Percentiles rank a stretch among this genome's conserved stretches.
phyloP scores from a whole-genome alignment of 2,329 filamentous ascomycete species.

The Diplodia mutila region DNA sequence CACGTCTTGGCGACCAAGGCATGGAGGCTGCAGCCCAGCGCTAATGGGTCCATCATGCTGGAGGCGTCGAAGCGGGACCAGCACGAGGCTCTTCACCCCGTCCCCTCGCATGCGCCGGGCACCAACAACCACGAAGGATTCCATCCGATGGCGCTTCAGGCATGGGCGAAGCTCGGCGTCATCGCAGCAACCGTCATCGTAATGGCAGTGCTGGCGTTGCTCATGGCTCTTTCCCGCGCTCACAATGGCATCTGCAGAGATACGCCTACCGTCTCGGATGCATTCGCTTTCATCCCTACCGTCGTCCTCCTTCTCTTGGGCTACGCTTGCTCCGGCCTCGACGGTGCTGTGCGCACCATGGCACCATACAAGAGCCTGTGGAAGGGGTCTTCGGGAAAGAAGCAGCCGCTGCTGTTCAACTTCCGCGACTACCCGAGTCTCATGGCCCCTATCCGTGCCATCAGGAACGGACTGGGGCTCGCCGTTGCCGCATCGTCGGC shows the following conservation, averaged over 20 bases:
- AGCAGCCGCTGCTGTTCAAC: constrained; percentile 18
- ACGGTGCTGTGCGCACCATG: constrained; percentile 7
- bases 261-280: not conserved
- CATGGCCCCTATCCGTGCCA: not conserved
- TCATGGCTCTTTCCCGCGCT: not conserved
- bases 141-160: not conserved
- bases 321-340: constrained; percentile 6
- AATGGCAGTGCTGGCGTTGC: constrained; percentile 7
- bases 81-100: not conserved
- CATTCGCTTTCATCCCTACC: constrained; percentile 12
- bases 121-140: constrained; percentile 5
- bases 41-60: constrained; percentile 6
- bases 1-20: not conserved
- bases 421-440: constrained; percentile 8
- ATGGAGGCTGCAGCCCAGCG: constrained; percentile 2
- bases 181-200: not conserved
- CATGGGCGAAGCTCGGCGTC: constrained; percentile 15
- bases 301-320: constrained; percentile 14
- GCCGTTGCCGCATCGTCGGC: constrained; percentile 7
- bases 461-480: not conserved
- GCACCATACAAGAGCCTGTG: constrained; percentile 18
- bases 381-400: not conserved
- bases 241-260: constrained; percentile 10
- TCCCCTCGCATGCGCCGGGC: not conserved
- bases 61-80: not conserved